Evolutionary conservation across 768 basidiomycete species (phyloP), one percentile per base, ranked within the genome.

Genomic region (Amanita subjunquillea): DNA sequence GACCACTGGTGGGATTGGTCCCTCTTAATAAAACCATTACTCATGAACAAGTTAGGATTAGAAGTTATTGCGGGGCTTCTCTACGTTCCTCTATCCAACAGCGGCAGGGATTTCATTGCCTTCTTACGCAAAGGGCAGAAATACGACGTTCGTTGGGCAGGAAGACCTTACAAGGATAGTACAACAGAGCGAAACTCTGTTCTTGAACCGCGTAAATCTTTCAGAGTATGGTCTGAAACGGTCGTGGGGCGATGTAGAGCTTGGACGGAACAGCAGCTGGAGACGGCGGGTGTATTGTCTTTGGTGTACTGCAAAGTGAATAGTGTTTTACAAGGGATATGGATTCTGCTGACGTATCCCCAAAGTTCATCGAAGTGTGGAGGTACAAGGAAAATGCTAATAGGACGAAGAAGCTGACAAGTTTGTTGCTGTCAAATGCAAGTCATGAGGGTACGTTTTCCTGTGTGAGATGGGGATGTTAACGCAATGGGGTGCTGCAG

Each of bases 281-380:
- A 90, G 63, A 90, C 87, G 2, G 87, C 86, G 2, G 82, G 83
- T 36, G 86, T 91, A 9, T 67, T 91, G 13, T 82, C 86, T 5
- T 66, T 91, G 22, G 85, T 91, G 5, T 91, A 90, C 59, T 83
- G 85, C 38, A 85, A 85, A 72, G 80, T 79, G 45, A 13, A 65
- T 60, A 2, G 8, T 25, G 8, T 29, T 37, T 20, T 6, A 27
- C 29, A 10, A 17, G 7, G 6, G 9, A 12, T 37, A 15, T 37
- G 22, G 15, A 20, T 51, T 23, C 17, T 27, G 20, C 46, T 12
- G 38, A 20, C 53, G 13, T 25, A 51, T 47, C 13, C 20, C n/a
- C n/a, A 13, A 53, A 85, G 79, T 90, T 89, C 70, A 89, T 90
- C 56, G 85, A 86, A 60, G 88, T 89, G 6, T 91, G 88, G 88